Conservation (phyloP, 257 asterid species). For the Fraxinus quadrangulata region DNA sequence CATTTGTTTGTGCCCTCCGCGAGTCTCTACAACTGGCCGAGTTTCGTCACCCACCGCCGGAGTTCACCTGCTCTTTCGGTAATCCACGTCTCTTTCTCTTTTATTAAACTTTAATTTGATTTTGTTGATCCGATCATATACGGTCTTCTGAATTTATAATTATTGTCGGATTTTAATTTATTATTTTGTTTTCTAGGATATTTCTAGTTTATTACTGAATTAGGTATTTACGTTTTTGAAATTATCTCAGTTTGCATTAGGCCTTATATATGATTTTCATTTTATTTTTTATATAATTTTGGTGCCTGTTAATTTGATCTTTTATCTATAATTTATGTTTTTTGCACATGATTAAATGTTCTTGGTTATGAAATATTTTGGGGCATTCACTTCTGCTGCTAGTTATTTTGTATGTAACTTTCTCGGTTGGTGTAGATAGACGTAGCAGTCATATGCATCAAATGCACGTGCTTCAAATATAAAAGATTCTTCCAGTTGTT, state of each 20-base stretch:
- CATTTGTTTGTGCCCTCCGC: slow-evolving; percentile 38
- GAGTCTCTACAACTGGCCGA: slow-evolving; percentile 30
- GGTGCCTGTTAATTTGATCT: not conserved
- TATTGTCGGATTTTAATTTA: not conserved
- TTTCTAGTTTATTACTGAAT: not conserved
- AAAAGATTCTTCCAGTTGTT: not conserved
- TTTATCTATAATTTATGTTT: not conserved
- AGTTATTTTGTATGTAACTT: not conserved
- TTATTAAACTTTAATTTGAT: not conserved
- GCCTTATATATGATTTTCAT: not conserved
- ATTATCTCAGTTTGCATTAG: not conserved
- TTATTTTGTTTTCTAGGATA: not conserved
- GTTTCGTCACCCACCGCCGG: slow-evolving; percentile 23
- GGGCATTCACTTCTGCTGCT: not conserved
- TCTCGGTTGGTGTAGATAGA: not conserved
- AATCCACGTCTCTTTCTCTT: not conserved
- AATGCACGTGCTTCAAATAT: not conserved
- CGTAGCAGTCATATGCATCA: not conserved
- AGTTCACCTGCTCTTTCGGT: slow-evolving; percentile 19
- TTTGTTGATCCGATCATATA: slow-evolving; percentile 14
- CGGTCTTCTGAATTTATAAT: not conserved
- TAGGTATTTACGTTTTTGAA: not conserved
- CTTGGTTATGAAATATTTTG: not conserved
- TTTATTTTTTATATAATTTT: not conserved
- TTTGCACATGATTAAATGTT: no score